Percentiles rank a stretch among this genome's conserved stretches.
phyloP scores from a whole-genome alignment of 1,284 basidiomycete genomes.

The Coniferiporia weirii region DNA sequence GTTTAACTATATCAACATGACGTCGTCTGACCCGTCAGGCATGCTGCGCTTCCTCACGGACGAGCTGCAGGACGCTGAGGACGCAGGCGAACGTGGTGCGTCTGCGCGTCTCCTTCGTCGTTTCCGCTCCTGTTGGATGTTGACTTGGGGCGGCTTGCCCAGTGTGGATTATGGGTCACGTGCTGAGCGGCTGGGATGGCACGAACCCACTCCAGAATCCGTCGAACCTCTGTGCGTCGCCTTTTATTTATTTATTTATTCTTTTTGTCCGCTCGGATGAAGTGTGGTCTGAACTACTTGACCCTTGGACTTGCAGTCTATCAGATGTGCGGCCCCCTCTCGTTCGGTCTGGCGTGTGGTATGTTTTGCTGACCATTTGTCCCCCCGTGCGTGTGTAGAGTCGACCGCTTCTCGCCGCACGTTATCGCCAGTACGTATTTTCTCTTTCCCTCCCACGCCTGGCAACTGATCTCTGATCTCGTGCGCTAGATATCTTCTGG shows the following conservation, averaged over 20 bases:
- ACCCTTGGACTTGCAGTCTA: constrained; percentile 57
- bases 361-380: not conserved
- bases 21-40: constrained; percentile 64
- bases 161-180: constrained; percentile 82
- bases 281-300: too few species aligned
- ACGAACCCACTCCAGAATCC: constrained; percentile 55
- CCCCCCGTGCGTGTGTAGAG: constrained; percentile 45
- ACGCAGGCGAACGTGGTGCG: constrained; percentile 58
- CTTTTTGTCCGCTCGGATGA: too few species aligned
- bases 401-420: constrained; percentile 72
- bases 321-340: constrained; percentile 65
- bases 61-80: constrained; percentile 74
- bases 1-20: constrained; percentile 76
- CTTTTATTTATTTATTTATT: too few species aligned
- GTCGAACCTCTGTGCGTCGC: constrained; percentile 58
- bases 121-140: too few species aligned
- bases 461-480: too few species aligned
- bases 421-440: constrained; percentile 63
- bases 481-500: constrained; percentile 70
- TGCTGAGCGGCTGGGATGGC: constrained; percentile 74
- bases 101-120: too few species aligned
- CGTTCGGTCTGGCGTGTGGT: not conserved
- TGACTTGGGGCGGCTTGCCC: too few species aligned
- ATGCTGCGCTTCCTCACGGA: constrained; percentile 77
- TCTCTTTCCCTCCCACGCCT: too few species aligned